phyloP scores from a whole-genome alignment of 176 grass and related monocot species.

The Aegilops tauschii region DNA sequence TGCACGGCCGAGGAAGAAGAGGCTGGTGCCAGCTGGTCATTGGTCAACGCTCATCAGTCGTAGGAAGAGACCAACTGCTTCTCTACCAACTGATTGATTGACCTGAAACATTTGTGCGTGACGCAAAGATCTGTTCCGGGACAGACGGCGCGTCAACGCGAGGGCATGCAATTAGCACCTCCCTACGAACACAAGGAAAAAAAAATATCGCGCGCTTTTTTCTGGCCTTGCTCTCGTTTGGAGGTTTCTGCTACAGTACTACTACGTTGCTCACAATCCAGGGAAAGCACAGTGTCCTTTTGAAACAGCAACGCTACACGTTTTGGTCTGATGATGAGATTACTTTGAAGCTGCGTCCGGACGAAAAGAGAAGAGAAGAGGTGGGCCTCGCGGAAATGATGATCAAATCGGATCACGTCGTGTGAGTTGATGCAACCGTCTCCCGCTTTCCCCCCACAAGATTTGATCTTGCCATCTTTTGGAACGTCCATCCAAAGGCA shows the following conservation, averaged over 20 bases:
- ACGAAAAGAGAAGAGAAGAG: not conserved
- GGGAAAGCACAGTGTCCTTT: not conserved
- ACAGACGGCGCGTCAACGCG: not conserved
- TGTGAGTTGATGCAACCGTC: not conserved
- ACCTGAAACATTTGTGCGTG: not conserved
- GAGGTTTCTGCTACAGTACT: not conserved
- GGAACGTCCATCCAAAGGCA: constrained; percentile 20
- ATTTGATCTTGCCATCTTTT: constrained; percentile 21
- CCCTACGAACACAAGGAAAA: constrained; percentile 3
- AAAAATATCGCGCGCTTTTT: constrained; percentile 5
- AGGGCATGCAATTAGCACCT: not conserved
- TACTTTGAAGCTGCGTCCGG: not conserved
- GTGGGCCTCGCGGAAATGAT: not conserved
- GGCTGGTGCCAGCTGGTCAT: not conserved
- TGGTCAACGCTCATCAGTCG: not conserved
- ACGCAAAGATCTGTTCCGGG: not conserved
- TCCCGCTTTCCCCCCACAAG: not conserved
- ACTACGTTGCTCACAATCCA: not conserved
- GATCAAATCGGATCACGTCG: not conserved
- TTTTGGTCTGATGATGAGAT: not conserved
- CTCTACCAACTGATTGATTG: not conserved
- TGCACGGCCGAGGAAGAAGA: not conserved
- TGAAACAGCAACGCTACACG: not conserved
- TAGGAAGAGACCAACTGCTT: not conserved
- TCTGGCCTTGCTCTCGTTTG: not conserved